Evolutionary conservation across 2,329 filamentous ascomycete species (phyloP), one percentile per base, ranked within the genome.

Genomic region (Paraphoma sp.): DNA sequence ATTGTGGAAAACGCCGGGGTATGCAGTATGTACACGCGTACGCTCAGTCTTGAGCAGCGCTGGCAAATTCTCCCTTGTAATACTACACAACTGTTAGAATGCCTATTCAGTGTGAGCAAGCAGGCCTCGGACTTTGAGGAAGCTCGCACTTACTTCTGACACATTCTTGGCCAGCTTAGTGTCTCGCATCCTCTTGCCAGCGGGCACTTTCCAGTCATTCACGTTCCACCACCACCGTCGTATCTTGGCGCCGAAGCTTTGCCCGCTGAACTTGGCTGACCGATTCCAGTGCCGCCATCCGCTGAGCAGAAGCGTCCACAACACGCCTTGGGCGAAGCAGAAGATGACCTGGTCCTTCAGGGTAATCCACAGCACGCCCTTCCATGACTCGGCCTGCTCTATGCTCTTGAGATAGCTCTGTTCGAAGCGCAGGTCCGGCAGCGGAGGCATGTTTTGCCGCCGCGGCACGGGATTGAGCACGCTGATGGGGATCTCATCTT

Each of bases 331-430:
- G 4, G 90, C 82, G 50, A 99, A 82, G 43, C 94, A 94, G 80
- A 98, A 88, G 70, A 97, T 78, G 56, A 97, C 82, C 90, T 96
- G 95, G 78, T 99, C 95, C 70, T 92, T 84, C 36, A 91, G 77
- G 16, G 95, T 99, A 65, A 99, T 94, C 81, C 89, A 90, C 7
- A 86, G 84, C 31, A 99, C 86, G 74, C 87, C 87, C 81, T 90
- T 89, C 87, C 89, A 93, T 23, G 87, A 88, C 64, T 95, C 86
- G 36, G 93, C 92, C 53, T 87, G 83, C 63, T 89, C 86, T 67
- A 99, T 90, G 79, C 93, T 96, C 68, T 91, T 89, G 53, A 99
- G 85, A 77, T 99, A 99, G 83, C 93, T 97, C 84, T 99, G 95
- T 80, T 99, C 95, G 79, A 98, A 98, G 43, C 95, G 87, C 64